These are phyloP conservation scores for Blastomyces gilchristii DNA, from an alignment of 2,329 filamentous ascomycete genomes.

Conservation along the genomic window DNA sequence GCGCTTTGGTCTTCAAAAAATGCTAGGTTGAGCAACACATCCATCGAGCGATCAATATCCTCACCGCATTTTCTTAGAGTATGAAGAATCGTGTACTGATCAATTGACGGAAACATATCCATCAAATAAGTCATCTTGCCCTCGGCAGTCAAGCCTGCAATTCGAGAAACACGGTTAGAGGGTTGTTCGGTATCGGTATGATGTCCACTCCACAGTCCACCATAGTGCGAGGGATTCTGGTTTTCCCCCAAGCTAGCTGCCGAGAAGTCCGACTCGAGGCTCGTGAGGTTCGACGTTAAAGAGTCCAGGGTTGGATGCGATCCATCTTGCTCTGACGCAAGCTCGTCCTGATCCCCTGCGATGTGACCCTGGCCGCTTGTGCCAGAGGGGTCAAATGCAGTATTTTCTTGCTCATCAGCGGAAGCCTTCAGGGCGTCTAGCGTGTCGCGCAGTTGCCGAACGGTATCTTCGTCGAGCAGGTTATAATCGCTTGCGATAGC, in stretches of 20 bases:
- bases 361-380: constrained; percentile 40
- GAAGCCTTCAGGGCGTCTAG: constrained; percentile 56
- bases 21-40: constrained; percentile 68
- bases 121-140: constrained; percentile 55
- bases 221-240: background rate
- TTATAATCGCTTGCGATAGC: constrained; percentile 68
- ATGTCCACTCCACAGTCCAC: background rate
- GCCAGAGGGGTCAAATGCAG: constrained; percentile 67
- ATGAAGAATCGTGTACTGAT: constrained; percentile 53
- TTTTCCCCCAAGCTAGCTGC: constrained; percentile 21
- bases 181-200: no score
- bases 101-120: constrained; percentile 62
- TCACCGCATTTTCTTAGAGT: constrained; percentile 58
- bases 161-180: background rate
- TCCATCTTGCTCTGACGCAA: constrained; percentile 20
- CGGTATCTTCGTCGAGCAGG: constrained; percentile 42
- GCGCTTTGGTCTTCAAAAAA: constrained; percentile 58
- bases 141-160: constrained; percentile 33
- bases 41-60: constrained; percentile 60
- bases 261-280: constrained; percentile 39
- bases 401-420: constrained; percentile 58
- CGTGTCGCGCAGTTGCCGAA: constrained; percentile 46
- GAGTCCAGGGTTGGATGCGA: constrained; percentile 31
- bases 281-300: constrained; percentile 42
- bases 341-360: constrained; percentile 19